Percentiles rank a stretch among this genome's conserved stretches.
phyloP scores from a whole-genome alignment of 257 asterid genomes.

The Plantago elongata region DNA sequence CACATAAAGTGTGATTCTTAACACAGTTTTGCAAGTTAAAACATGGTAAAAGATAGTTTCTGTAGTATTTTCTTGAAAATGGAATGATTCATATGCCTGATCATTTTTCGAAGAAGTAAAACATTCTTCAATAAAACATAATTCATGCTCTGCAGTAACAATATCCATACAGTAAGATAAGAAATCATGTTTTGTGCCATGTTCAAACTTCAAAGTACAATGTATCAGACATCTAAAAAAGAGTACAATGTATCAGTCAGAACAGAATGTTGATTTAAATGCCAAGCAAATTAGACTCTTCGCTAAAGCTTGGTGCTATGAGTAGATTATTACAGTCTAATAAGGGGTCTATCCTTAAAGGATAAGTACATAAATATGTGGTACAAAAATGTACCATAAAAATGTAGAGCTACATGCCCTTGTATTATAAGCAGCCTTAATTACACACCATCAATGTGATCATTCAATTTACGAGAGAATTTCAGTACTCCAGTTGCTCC shows the following conservation, averaged over 20 bases:
- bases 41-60: too few relatives aligned
- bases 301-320: constrained; percentile 1
- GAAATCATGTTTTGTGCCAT: too few relatives aligned
- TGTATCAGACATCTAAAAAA: neutral
- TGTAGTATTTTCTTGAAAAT: too few relatives aligned
- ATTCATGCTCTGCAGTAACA: too few relatives aligned
- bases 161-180: too few relatives aligned
- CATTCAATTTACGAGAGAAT: neutral
- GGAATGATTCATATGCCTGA: too few relatives aligned
- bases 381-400: neutral
- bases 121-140: too few relatives aligned
- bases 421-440: neutral
- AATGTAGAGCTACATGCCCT: too few relatives aligned
- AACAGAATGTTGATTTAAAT: neutral
- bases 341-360: neutral
- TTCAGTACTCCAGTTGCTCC: constrained; percentile 16
- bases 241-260: neutral
- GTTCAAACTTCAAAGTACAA: too few relatives aligned
- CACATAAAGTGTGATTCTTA: neutral
- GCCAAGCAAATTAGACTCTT: constrained; percentile 3
- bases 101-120: too few relatives aligned
- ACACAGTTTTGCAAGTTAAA: neutral
- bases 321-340: neutral
- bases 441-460: neutral
- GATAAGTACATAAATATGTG: neutral